Base-by-base conservation (phyloP, 805 yeast species). In the Wickerhamomyces kurtzmanii region DNA sequence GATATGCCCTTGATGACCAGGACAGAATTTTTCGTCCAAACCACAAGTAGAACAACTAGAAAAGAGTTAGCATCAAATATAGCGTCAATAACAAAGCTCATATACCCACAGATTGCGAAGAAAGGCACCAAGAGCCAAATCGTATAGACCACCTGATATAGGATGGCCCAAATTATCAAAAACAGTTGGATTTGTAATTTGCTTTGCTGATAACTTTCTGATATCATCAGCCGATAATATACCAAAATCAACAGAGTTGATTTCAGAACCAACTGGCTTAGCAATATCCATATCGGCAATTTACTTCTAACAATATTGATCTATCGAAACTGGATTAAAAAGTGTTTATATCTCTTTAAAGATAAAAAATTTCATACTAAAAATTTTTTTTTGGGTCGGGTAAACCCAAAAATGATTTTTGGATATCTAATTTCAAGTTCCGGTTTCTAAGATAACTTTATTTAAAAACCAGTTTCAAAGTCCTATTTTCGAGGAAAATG, bases 11-110 rank as follows among this genome's bases (percentile, higher is more conserved):
- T 86, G 85, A 55, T 91, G 99, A 26, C 99, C 99, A 4, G 96
- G 96, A 62, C 99, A 91, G 43, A 73, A 77, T 49, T 80, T 75
- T 42, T 89, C 96, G 51, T 87, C 95, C 37, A 89, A 65, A 12
- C 97, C 96, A 70, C 99, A 91, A 1, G 97, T 89, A 14, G 91
- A 69, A 71, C 99, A 86, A n/a, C n/a, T n/a, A n/a, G n/a, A n/a
- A n/a, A n/a, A n/a, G n/a, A n/a, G n/a, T 27, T 58, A 53, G 31
- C 19, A 20, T 30, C 21, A 24, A 6, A 6, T n/a, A 37, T 51
- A 28, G 35, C n/a, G n/a, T n/a, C n/a, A n/a, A n/a, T n/a, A n/a
- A n/a, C n/a, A n/a, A n/a, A n/a, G n/a, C n/a, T n/a, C n/a, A n/a
- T n/a, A n/a, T n/a, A n/a, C n/a, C n/a, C n/a, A 59, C 33, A 82